Evolutionary conservation across 2,329 filamentous ascomycete genomes (phyloP), one percentile per base, ranked within the genome.

Genomic region (Colletotrichum sp.): DNA sequence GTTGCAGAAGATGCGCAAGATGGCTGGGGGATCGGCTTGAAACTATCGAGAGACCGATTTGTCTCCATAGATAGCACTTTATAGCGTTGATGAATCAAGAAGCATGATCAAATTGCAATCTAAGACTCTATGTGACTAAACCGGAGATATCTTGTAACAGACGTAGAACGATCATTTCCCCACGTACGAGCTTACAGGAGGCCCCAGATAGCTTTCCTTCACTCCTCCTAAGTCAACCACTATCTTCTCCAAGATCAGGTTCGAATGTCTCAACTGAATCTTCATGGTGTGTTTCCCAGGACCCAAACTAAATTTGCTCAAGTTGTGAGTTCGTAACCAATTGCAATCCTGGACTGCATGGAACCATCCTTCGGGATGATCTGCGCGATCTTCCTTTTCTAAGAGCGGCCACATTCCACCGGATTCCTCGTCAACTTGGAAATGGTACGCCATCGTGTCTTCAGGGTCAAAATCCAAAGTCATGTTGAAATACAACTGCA

Each of bases 401-500:
- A 87, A 79, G 12, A 85, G 78, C 7, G 81, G 79, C 4, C 80
- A 80, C 30, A 78, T 81, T 48, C 80, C 78, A 2, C 78, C 79
- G 32, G 85, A 79, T 4, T 83, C 81, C 28, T 86, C 83, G 62
- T 90, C 86, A 18, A 91, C 80, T 7, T 86, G 84, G 4, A 90
- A 81, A 6, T 89, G 87, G 76, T 89, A 91, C 7, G 84, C 84
- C 80, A 92, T 87, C 4, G 84, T 86, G 2, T 85, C 83, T 26
- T 83, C 81, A 1, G 89, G 89, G 71, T 90, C 86, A 7, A 87
- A 86, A 78, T 91, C 90, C 6, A 90, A 84, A 1, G 86, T 83
- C 67, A 81, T 82, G 71, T 81, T 84, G 77, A 86, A 83, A 56
- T 85, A 83, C 14, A 85, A 77, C 21, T 81, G 79, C 2, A 84